Evolutionary conservation across 768 basidiomycete species (phyloP).

Genomic region (Jaapia argillacea): DNA sequence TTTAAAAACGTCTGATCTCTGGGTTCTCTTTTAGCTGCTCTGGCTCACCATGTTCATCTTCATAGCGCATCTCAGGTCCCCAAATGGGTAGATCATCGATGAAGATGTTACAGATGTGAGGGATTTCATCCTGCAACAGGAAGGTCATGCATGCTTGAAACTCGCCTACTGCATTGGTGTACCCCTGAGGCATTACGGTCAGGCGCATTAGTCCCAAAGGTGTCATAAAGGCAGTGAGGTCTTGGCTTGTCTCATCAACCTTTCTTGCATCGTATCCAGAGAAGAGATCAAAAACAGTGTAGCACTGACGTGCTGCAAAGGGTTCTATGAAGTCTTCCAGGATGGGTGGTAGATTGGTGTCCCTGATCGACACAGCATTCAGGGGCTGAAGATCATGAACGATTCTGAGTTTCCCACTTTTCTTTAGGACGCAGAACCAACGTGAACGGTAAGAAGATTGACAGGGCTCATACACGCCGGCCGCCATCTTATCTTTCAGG

Average conservation of each 20-base stretch:
- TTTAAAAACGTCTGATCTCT: too few species aligned
- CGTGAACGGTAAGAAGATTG: slow-evolving; percentile 23
- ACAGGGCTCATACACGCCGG: slow-evolving; percentile 27
- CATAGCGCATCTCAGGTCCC: slow-evolving; percentile 9
- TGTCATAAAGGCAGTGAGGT: slow-evolving; percentile 11
- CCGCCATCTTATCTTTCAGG: slow-evolving; percentile 20
- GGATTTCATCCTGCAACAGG: slow-evolving; percentile 15
- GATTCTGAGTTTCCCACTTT: slow-evolving; percentile 18
- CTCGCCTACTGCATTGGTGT: slow-evolving; percentile 12
- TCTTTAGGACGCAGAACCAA: slow-evolving; percentile 30
- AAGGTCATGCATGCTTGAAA: slow-evolving; percentile 13
- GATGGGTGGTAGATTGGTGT: slow-evolving; percentile 24
- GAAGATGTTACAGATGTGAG: slow-evolving; percentile 10
- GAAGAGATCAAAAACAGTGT: slow-evolving; percentile 9
- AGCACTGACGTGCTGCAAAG: slow-evolving; percentile 9
- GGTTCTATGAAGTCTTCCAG: slow-evolving; percentile 21
- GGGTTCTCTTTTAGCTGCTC: slow-evolving; percentile 1
- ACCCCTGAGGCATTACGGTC: slow-evolving; percentile 9
- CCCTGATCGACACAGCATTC: slow-evolving; percentile 26
- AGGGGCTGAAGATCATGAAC: slow-evolving; percentile 30
- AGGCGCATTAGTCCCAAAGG: slow-evolving; percentile 7
- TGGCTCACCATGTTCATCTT: neutral
- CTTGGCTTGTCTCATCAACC: slow-evolving; percentile 4
- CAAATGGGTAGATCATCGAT: slow-evolving; percentile 16
- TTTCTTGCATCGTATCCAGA: slow-evolving; percentile 9